phyloP scores from a whole-genome alignment of 495 filamentous ascomycete genomes.

The Xeromyces bisporus region DNA sequence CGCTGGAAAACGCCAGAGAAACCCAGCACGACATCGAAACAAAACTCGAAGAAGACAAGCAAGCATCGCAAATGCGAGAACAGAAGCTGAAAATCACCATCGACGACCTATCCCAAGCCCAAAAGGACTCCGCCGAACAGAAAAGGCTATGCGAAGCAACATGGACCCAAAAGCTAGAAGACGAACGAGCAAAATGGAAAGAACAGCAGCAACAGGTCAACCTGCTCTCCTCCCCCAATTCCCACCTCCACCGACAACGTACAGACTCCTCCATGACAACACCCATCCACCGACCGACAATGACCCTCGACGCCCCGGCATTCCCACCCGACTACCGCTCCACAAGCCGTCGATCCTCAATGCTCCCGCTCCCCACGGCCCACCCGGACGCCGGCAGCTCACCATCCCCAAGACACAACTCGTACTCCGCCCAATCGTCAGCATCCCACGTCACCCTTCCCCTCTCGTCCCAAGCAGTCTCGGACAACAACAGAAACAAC shows the following conservation, averaged over 20 bases:
- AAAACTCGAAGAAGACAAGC: slow-evolving; percentile 39
- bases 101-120: slow-evolving; percentile 39
- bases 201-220: slow-evolving; percentile 48
- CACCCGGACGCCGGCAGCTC: slow-evolving; percentile 22
- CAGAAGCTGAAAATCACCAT: slow-evolving; percentile 48
- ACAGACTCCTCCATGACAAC: slow-evolving; percentile 31
- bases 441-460: neutral
- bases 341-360: slow-evolving; percentile 31
- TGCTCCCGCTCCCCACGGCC: slow-evolving; percentile 9
- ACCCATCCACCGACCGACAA: slow-evolving; percentile 25
- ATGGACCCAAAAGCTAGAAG: slow-evolving; percentile 43
- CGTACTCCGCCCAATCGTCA: slow-evolving; percentile 24
- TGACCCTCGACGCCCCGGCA: slow-evolving; percentile 21
- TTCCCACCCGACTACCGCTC: slow-evolving; percentile 24
- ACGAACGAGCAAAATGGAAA: slow-evolving; percentile 61
- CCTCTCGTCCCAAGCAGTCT: slow-evolving; percentile 8
- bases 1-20: slow-evolving; percentile 55
- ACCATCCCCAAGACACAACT: slow-evolving; percentile 26
- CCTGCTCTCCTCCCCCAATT: slow-evolving; percentile 11
- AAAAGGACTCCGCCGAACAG: slow-evolving; percentile 50
- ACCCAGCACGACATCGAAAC: slow-evolving; percentile 42
- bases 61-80: slow-evolving; percentile 46
- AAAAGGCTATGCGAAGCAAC: slow-evolving; percentile 48
- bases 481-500: slow-evolving; percentile 15
- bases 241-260: slow-evolving; percentile 29